Evolutionary conservation across 139 green algal genomes (phyloP), one percentile per base, ranked within the genome.

Genomic region (Coccomyxa sp.): DNA sequence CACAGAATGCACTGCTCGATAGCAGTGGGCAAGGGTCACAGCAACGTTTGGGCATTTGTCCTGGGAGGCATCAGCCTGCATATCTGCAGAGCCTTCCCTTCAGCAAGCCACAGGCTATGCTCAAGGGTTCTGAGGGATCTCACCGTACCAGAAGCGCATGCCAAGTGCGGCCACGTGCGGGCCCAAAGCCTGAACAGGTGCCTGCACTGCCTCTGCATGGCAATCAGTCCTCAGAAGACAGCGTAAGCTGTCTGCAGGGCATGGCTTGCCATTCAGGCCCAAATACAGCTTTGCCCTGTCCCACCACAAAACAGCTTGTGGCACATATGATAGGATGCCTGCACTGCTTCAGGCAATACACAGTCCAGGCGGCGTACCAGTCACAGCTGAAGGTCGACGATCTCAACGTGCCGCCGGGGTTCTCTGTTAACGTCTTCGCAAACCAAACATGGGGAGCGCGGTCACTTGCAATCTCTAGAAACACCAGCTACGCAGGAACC

Each of bases 161-260:
- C 84, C 86, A 31, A 91, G 55, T 7, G 86, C 72, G 0, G 86
- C 82, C 5, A 89, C 80, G 75, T 91, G 86, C 0, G 86, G 84
- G 0, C 86, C 86, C 54, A 91, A 75, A 27, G 84, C 50, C 50
- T 91, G 86, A 24, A 86, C 82, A 6, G 79, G 79, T 12, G 73
- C 36, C 10, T 33, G 55, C n/a, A 71, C 64, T 12, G 39, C 70
- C 2, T 54, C 82, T 86, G 78, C 82, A 79, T 6, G 70, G 14
- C 22, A 10, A n/a, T 12, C 9, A 70, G 14, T 18, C 29, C 31
- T 35, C 29, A 44, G 1, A 70, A 70, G 50, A 22, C 33, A 35
- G 8, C 74, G 34, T 37, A 27, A 35, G 2, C 44, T 58, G 41
- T 76, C 0, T 36, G 71, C 36, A 76, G 10, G 14, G 34, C 74